Base-by-base conservation (phyloP, 2,329 filamentous ascomycete species). In the Pseudogymnoascus sp. region DNA sequence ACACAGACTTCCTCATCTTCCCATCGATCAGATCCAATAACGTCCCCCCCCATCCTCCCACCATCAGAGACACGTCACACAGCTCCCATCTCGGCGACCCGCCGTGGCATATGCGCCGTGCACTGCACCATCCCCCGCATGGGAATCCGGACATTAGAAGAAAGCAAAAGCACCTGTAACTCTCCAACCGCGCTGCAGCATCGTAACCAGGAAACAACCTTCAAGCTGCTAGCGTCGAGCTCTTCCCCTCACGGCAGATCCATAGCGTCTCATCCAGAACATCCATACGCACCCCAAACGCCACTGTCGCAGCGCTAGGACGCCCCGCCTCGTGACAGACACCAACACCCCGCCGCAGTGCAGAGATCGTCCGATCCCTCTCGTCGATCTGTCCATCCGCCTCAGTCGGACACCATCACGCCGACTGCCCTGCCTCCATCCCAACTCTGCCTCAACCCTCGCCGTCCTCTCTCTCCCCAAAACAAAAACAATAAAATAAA, bases 321-420 rank as follows among this genome's bases (percentile, higher is more conserved):
- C 51, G n/a, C 51, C 29, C 51, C 51, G 51, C 51, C 51, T 18
- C 51, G 51, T 57, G 51, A 57, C 51, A 57, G 18, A n/a, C 29
- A 57, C 51, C 8, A 18, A 6, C n/a, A 21, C 51, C 4, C 47
- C 26, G 4, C 23, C 14, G 45, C 26, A 7, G 47, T 29, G 26
- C 29, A 34, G 10, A 57, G 29, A 34, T 34, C 51, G 51, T 34
- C 51, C 51, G n/a, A 57, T 57, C 26, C n/a, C 4, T 8, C n/a
- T 31, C 26, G 26, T 31, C n/a, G 47, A 54, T 18, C 42, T 12
- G 39, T 12, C 42, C 47, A 54, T 45, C 21, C 5, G 47, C 31
- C 47, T 54, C 51, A 57, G 7, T 34, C 29, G 51, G 51, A 34
- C 29, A 12, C 29, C 6, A 18, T 57, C 26, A 18, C n/a, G 29